These are phyloP conservation scores for Verbascum thapsus DNA, from an alignment of 257 asterid genomes.

Conservation along the genomic window DNA sequence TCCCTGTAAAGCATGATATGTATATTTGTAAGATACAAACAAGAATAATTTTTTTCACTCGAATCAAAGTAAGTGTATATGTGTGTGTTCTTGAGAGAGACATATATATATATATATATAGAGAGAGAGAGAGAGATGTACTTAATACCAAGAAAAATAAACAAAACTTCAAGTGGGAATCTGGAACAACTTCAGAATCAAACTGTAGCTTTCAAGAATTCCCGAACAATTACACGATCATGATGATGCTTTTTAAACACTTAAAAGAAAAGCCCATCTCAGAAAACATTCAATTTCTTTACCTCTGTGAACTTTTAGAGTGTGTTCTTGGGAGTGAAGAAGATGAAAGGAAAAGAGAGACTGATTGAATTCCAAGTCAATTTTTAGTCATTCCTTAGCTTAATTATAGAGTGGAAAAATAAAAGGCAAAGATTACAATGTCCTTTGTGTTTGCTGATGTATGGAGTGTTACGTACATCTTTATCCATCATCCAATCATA, in stretches of 20 bases:
- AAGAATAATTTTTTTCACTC: not conserved
- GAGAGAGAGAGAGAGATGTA: not conserved
- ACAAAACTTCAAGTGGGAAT: not conserved
- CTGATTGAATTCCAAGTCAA: not conserved
- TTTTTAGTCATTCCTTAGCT: not conserved
- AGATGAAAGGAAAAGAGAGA: not conserved
- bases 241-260: too few relatives aligned
- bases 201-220: not conserved
- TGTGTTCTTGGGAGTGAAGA: constrained; percentile 13
- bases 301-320: not conserved
- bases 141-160: constrained; percentile 13
- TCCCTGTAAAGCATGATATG: not conserved
- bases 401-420: not conserved
- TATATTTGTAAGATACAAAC: not conserved
- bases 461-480: too few relatives aligned
- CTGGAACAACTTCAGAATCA: constrained; percentile 2
- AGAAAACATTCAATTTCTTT: not conserved
- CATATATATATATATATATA: too few relatives aligned
- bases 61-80: too few relatives aligned
- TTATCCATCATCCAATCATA: too few relatives aligned
- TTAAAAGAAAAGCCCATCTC: not conserved
- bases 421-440: too few relatives aligned
- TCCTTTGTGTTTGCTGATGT: too few relatives aligned
- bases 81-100: not conserved
- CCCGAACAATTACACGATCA: not conserved